Conservation (phyloP, 371 early-diverging fungal genomes). For the Lichtheimia ramosa region DNA sequence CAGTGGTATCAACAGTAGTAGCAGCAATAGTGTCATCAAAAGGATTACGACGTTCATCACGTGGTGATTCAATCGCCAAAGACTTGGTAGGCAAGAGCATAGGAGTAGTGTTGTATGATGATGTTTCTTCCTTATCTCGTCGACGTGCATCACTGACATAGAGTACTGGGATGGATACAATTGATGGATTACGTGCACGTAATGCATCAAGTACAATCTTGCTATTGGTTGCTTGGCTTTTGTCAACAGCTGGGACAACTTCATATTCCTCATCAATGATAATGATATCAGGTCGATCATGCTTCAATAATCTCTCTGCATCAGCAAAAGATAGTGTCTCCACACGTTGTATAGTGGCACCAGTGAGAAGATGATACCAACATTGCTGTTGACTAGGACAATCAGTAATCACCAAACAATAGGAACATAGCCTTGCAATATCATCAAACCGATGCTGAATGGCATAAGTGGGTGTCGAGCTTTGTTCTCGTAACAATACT, state of each 20-base stretch:
- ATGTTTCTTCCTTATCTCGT: neutral
- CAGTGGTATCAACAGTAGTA: no score
- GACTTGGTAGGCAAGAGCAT: neutral
- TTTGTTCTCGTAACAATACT: constrained; percentile 20
- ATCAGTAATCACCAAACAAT: constrained; percentile 15
- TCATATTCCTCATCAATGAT: constrained; percentile 13
- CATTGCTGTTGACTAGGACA: neutral
- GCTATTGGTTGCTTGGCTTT: constrained; percentile 2
- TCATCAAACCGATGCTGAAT: constrained; percentile 17
- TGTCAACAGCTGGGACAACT: neutral
- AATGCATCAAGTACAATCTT: constrained; percentile 2
- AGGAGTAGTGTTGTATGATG: neutral
- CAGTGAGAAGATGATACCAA: constrained; percentile 4
- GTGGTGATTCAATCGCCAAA: neutral
- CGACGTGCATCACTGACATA: constrained; percentile 13
- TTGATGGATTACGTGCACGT: neutral
- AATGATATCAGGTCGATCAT: neutral
- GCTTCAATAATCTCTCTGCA: constrained; percentile 1
- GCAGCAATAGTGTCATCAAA: neutral
- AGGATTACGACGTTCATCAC: constrained; percentile 3
- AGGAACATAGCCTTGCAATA: constrained; percentile 6
- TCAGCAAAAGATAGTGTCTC: constrained; percentile 5
- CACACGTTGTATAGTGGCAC: neutral
- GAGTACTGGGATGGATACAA: constrained; percentile 7
- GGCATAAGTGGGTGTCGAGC: constrained; percentile 22